These are phyloP conservation scores for Colletotrichum sp. DNA, from an alignment of 2,329 filamentous ascomycete species.

Conservation along the genomic window DNA sequence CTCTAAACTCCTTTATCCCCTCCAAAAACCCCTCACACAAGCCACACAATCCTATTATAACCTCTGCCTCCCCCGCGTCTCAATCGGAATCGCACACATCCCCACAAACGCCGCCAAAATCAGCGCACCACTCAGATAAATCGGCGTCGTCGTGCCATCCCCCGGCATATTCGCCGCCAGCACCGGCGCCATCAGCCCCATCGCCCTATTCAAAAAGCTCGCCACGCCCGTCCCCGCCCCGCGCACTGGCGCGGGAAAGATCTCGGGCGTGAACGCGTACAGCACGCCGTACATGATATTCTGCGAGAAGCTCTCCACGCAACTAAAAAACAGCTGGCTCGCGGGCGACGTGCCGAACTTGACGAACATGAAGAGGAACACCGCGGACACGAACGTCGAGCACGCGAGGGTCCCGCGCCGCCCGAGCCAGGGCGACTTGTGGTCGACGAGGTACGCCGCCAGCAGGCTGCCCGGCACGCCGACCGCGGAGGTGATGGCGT, in stretches of 20 bases:
- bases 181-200: slow-evolving; percentile 72
- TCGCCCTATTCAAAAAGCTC: slow-evolving; percentile 72
- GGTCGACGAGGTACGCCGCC: slow-evolving; percentile 74
- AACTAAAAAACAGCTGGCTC: slow-evolving; percentile 69
- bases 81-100: slow-evolving; percentile 66
- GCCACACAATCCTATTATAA: slow-evolving; percentile 39
- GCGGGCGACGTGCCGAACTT: slow-evolving; percentile 59
- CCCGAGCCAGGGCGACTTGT: slow-evolving; percentile 66
- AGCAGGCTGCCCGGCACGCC: slow-evolving; percentile 80
- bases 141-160: slow-evolving; percentile 61
- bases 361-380: slow-evolving; percentile 74
- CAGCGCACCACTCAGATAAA: slow-evolving; percentile 61
- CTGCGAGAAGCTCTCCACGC: slow-evolving; percentile 73
- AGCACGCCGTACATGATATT: slow-evolving; percentile 81
- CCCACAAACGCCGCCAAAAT: slow-evolving; percentile 65
- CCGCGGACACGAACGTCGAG: slow-evolving; percentile 69
- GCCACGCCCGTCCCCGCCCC: slow-evolving; percentile 76
- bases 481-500: slow-evolving; percentile 78
- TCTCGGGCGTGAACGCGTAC: slow-evolving; percentile 79
- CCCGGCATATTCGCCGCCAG: slow-evolving; percentile 67
- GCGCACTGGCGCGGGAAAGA: slow-evolving; percentile 75
- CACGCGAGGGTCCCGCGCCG: slow-evolving; percentile 74
- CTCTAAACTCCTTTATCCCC: background rate
- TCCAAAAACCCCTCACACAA: background rate
- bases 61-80: slow-evolving; percentile 64